These are phyloP conservation scores for Schizosaccharomyces japonicus DNA, from an alignment of 805 yeast genomes.

Conservation along the genomic window DNA sequence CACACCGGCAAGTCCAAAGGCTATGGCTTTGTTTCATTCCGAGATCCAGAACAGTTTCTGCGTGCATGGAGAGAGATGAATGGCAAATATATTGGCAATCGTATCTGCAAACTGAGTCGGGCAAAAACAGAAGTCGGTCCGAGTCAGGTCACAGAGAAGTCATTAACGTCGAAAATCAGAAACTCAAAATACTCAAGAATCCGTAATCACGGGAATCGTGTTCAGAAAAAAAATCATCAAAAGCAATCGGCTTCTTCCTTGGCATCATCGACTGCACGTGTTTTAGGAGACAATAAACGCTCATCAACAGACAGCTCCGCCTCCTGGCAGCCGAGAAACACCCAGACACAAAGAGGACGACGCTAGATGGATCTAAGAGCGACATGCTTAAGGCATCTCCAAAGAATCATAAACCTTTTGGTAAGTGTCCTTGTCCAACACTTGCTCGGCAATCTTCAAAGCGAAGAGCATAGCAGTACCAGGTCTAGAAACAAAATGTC, in stretches of 20 bases:
- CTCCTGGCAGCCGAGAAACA: not conserved
- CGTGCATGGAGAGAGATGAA: constrained; percentile 52
- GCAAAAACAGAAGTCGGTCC: not conserved
- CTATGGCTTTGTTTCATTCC: constrained; percentile 52
- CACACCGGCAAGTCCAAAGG: constrained; percentile 32
- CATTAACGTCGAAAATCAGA: not conserved
- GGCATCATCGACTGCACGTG: not conserved
- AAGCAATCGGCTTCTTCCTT: not conserved
- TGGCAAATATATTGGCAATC: constrained; percentile 50
- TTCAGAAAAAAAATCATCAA: not conserved
- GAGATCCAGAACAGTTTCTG: constrained; percentile 39
- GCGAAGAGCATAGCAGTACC: constrained; percentile 5
- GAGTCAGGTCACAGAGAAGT: not conserved
- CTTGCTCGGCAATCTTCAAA: constrained; percentile 3
- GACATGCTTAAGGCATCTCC: not conserved
- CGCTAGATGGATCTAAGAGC: not conserved
- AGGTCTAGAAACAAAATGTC: not conserved
- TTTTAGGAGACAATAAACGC: no score
- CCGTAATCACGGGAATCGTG: not conserved
- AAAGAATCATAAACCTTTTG: not conserved
- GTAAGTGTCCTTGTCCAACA: not conserved
- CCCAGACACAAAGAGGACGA: not conserved
- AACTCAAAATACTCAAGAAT: not conserved
- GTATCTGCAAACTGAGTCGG: constrained; percentile 36
- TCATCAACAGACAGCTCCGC: no score